Base-by-base conservation (phyloP, 2,329 filamentous ascomycete genomes). In the Huntiella abstrusa region DNA sequence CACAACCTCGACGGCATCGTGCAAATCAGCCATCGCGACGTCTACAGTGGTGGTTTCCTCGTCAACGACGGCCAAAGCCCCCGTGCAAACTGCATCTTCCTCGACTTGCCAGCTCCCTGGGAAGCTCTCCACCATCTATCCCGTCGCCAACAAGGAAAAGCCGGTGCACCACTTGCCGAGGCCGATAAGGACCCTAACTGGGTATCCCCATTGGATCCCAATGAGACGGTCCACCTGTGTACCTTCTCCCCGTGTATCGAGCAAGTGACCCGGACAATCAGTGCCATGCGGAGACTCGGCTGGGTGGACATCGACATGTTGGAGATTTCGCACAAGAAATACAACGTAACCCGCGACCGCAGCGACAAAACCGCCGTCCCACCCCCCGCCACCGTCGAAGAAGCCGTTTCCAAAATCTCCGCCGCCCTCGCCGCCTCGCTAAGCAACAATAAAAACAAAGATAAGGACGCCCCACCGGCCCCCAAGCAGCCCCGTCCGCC, bases 241-340 rank as follows among this genome's bases (percentile, higher is more conserved):
- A 92, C 86, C 1, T 98, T 98, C 64, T 92, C 83, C 1, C 91
- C 91, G 0, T 98, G 91, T 61, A 92, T 98, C 53, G 91, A 98
- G 62, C 91, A 98, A 64, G 88, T 92, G 16, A 85, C 82, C 45
- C 75, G 78, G 47, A 96, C 91, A 0, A 78, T 94, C 46, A 80
- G 83, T 8, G 74, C 75, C 10, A 71, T 98, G 61, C 79, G 88
- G 46, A 73, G 77, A 34, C 66, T 86, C 5, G 85, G 84, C 45
- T 98, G 91, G 91, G 72, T 86, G 7, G 81, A 88, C 49, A 92
- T 96, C 52, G 77, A 83, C 54, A 95, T 94, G 83, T 83, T 93
- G 1, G 91, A 95, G 61, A 74, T 98, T 8, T 68, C 76, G 8
- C 79, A 94, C 55, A 77, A 75, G 54, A 77, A 80, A 3, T 71